Base-by-base conservation (phyloP, 2,329 filamentous ascomycete genomes). In the Pestalotiopsis sp. region DNA sequence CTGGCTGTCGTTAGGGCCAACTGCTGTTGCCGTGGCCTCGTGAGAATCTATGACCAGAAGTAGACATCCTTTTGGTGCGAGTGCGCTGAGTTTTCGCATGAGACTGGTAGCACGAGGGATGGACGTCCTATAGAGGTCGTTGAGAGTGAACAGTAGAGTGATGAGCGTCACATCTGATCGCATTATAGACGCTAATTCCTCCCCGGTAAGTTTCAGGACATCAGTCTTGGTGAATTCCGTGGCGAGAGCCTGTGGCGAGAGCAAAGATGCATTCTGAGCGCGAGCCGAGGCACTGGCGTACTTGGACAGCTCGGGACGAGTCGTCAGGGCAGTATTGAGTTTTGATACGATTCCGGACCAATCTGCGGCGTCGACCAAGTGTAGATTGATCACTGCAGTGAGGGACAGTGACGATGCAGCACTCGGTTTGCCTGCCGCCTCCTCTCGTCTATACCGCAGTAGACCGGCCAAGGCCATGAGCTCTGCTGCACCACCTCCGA, bases 141-240 rank as follows among this genome's bases (percentile, higher is more conserved):
- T 67, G n/a, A 72, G 64, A n/a, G 71, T 70, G 65, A 72, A 71
- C 63, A 71, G 65, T 20, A 71, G 64, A 55, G 71, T 72, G 25
- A 71, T 57, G 1, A 72, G 31, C 20, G 68, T 61, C 17, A 67
- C 59, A 13, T 71, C 65, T 31, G 68, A 23, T 52, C 69, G 68
- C 59, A 72, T 67, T 38, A 68, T 62, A 49, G 69, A 36, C 41
- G 36, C 55, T 45, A 72, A 65, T 45, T 72, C 67, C 49, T 69
- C 55, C 27, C 25, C 64, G 36, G 49, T 64, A 38, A 65, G 67
- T 20, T 57, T 63, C 45, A 72, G 68, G 41, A 72, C 58, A 64
- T 72, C 69, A 27, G 58, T 20, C 25, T 65, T 36, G 38, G 66
- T 71, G 65, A 70, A 69, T 38, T 61, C 61, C 23, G 66, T 62